phyloP scores from a whole-genome alignment of 345 rosid species.

The Pseudoturritis turrita region DNA sequence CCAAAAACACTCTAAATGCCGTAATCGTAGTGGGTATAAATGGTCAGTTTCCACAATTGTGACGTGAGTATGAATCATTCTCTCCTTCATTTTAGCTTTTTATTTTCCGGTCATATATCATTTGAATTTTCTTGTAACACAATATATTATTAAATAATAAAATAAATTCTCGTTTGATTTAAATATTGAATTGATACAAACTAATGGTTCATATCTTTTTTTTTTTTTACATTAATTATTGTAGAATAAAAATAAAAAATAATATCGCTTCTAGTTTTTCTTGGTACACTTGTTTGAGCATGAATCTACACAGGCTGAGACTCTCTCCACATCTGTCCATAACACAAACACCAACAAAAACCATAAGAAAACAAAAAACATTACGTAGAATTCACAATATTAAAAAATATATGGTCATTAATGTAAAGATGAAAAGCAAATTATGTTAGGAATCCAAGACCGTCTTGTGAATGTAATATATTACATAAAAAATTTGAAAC shows the following conservation, averaged over 20 bases:
- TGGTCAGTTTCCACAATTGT: not conserved
- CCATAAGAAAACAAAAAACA: no score
- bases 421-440: no score
- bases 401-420: no score
- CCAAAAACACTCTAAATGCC: no score
- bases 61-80: not conserved
- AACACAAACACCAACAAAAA: not conserved
- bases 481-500: no score
- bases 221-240: not conserved
- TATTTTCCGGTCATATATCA: not conserved
- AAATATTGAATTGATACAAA: not conserved
- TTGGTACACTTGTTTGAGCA: constrained; percentile 1
- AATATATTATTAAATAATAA: not conserved
- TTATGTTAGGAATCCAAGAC: no score
- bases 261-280: not conserved
- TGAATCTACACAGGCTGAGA: not conserved
- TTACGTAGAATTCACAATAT: not conserved
- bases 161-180: not conserved
- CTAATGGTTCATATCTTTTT: not conserved
- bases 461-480: no score
- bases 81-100: not conserved
- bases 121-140: not conserved
- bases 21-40: no score
- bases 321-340: not conserved
- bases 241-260: not conserved